Evolutionary conservation across 2,329 filamentous ascomycete genomes (phyloP).

Genomic region (Diplocarpon mali): DNA sequence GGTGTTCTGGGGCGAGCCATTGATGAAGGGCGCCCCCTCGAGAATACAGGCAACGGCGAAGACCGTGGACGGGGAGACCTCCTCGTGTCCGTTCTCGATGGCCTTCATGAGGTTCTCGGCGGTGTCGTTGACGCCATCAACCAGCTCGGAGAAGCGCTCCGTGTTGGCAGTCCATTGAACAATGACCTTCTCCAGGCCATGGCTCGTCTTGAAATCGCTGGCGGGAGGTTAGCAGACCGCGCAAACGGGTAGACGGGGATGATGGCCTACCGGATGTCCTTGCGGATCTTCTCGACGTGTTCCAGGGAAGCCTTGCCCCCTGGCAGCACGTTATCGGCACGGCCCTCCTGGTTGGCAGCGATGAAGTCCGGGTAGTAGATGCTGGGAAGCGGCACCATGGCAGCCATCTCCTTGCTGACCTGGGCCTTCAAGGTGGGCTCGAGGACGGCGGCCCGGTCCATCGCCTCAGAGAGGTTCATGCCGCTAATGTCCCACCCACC

Average conservation of each 20-base stretch:
- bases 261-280: slow-evolving; percentile 66
- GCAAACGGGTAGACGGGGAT: slow-evolving; percentile 1
- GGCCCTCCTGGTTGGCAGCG: slow-evolving; percentile 93
- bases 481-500: slow-evolving; percentile 96
- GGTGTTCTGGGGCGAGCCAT: slow-evolving; percentile 97
- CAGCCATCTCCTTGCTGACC: slow-evolving; percentile 86
- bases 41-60: slow-evolving; percentile 93
- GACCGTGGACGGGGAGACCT: slow-evolving; percentile 90
- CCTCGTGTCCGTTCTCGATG: slow-evolving; percentile 76
- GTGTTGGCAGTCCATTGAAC: slow-evolving; percentile 99
- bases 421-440: slow-evolving; percentile 87
- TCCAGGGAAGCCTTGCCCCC: slow-evolving; percentile 75
- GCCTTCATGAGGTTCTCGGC: slow-evolving; percentile 84
- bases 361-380: slow-evolving; percentile 99
- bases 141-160: slow-evolving; percentile 84
- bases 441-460: slow-evolving; percentile 91
- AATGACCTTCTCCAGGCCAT: slow-evolving; percentile 87
- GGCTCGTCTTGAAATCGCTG: slow-evolving; percentile 77
- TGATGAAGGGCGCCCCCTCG: slow-evolving; percentile 89
- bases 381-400: slow-evolving; percentile 79
- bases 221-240: slow-evolving; percentile 7
- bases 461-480: slow-evolving; percentile 78
- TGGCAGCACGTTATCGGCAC: slow-evolving; percentile 80
- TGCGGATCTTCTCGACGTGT: slow-evolving; percentile 86
- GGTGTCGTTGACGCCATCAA: slow-evolving; percentile 88